phyloP scores from a whole-genome alignment of 2,329 filamentous ascomycete species.

The Fusarium coffeatum region DNA sequence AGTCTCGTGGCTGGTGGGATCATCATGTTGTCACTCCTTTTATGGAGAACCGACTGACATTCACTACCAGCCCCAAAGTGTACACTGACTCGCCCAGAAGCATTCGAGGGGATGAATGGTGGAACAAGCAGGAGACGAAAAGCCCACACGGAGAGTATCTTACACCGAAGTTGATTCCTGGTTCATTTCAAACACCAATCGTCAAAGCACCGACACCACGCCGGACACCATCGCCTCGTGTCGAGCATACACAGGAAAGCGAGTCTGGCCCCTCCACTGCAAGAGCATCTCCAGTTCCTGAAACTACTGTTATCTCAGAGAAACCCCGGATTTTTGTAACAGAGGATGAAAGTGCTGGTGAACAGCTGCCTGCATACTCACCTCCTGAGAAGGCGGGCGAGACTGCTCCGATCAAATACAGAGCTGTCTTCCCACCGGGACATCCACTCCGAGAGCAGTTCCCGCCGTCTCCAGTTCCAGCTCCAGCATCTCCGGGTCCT shows the following conservation, averaged over 20 bases:
- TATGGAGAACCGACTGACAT: constrained; percentile 57
- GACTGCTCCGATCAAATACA: constrained; percentile 60
- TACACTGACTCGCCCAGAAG: constrained; percentile 49
- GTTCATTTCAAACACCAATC: constrained; percentile 49
- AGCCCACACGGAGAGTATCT: constrained; percentile 30
- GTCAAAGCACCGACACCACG: constrained; percentile 53
- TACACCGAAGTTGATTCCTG: constrained; percentile 28
- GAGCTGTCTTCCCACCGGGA: constrained; percentile 68
- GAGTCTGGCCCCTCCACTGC: constrained; percentile 39
- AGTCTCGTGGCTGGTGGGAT: constrained; percentile 81
- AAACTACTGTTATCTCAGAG: constrained; percentile 45
- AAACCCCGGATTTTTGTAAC: constrained; percentile 56
- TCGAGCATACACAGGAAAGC: constrained; percentile 19
- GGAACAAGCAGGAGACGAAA: constrained; percentile 46
- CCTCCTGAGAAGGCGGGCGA: constrained; percentile 55
- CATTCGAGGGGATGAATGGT: constrained; percentile 53
- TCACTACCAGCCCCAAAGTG: constrained; percentile 54
- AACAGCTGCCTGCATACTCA: constrained; percentile 68
- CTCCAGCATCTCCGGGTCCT: constrained; percentile 60
- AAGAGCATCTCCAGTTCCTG: constrained; percentile 25
- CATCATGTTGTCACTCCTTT: constrained; percentile 80
- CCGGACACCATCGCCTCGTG: constrained; percentile 48
- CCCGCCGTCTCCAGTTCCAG: constrained; percentile 68
- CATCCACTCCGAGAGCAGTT: constrained; percentile 61
- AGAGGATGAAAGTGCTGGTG: constrained; percentile 49